A percentile compares a stretch with the other conserved stretches of the same genome.
phyloP scores from a whole-genome alignment of 2,329 filamentous ascomycete genomes.

The Hypoxylon sp. region DNA sequence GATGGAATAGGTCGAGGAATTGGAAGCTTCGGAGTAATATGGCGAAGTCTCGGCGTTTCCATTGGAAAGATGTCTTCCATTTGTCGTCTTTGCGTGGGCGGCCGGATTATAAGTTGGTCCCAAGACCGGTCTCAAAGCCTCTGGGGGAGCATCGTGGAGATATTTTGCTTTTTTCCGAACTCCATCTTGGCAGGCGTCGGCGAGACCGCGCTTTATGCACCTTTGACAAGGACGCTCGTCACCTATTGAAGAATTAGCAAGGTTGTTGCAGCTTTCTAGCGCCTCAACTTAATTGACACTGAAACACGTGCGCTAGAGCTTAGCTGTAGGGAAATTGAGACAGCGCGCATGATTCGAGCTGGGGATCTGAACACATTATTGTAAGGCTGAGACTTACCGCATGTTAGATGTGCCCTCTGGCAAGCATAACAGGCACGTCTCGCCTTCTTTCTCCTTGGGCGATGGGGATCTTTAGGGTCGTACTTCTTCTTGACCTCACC shows the following conservation, averaged over 20 bases:
- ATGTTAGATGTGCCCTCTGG: slow-evolving; percentile 95
- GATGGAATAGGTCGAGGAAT: slow-evolving; percentile 58
- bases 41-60: slow-evolving; percentile 56
- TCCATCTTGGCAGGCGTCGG: slow-evolving; percentile 92
- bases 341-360: slow-evolving; percentile 35
- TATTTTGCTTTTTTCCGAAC: slow-evolving; percentile 99
- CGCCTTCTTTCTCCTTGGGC: slow-evolving; percentile 94
- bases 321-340: slow-evolving; percentile 33
- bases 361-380: slow-evolving; percentile 36
- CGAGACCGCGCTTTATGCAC: slow-evolving; percentile 92
- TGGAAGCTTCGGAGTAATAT: slow-evolving; percentile 59
- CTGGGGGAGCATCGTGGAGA: slow-evolving; percentile 91
- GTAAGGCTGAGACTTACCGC: slow-evolving; percentile 73
- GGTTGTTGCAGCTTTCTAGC: not conserved
- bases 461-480: slow-evolving; percentile 86
- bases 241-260: slow-evolving; percentile 61
- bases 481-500: slow-evolving; percentile 71
- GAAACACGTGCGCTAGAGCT: slow-evolving; percentile 23
- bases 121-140: slow-evolving; percentile 87
- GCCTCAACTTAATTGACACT: slow-evolving; percentile 10
- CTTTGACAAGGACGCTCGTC: slow-evolving; percentile 94
- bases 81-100: slow-evolving; percentile 56
- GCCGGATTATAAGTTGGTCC: slow-evolving; percentile 73
- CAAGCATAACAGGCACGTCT: slow-evolving; percentile 95
- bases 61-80: slow-evolving; percentile 58